Evolutionary conservation across 306 rosid species (phyloP).

Genomic region (Rosa rugosa): DNA sequence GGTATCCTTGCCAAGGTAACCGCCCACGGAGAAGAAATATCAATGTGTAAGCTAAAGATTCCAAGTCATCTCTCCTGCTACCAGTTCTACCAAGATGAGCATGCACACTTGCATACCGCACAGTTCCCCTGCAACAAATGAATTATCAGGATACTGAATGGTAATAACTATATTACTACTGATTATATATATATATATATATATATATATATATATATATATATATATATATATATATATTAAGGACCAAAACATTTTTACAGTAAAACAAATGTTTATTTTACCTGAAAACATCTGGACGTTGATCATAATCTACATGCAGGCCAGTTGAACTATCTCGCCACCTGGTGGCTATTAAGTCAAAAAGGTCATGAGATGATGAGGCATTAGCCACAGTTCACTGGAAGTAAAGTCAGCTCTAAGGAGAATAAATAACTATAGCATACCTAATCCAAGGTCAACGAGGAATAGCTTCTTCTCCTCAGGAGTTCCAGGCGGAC

Average conservation of each 20-base stretch:
- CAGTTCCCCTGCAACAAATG: conserved; percentile 61
- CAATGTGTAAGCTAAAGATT: conserved; percentile 89
- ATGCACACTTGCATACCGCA: conserved; percentile 86
- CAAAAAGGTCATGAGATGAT: conserved; percentile 8
- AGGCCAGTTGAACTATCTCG: conserved; percentile 45
- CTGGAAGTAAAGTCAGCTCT: neutral
- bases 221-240: too few species aligned
- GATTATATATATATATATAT: neutral
- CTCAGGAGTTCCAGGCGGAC: conserved; percentile 46
- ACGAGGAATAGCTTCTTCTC: conserved; percentile 55
- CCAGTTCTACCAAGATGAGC: conserved; percentile 93
- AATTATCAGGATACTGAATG: conserved; percentile 4
- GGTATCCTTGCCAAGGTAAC: conserved; percentile 93
- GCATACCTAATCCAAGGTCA: conserved; percentile 53
- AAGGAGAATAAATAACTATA: neutral
- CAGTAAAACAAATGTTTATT: neutral
- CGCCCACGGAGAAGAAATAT: conserved; percentile 87
- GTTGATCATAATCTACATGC: conserved; percentile 55
- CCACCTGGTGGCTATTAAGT: conserved; percentile 42
- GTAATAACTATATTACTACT: neutral
- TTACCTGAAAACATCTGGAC: conserved; percentile 54
- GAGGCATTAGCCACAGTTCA: neutral
- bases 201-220: too few species aligned
- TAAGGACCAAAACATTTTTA: neutral
- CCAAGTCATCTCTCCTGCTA: conserved; percentile 91